These are phyloP conservation scores for Dioscorea dumetorum DNA, from an alignment of 106 monocot genomes.

Conservation along the genomic window DNA sequence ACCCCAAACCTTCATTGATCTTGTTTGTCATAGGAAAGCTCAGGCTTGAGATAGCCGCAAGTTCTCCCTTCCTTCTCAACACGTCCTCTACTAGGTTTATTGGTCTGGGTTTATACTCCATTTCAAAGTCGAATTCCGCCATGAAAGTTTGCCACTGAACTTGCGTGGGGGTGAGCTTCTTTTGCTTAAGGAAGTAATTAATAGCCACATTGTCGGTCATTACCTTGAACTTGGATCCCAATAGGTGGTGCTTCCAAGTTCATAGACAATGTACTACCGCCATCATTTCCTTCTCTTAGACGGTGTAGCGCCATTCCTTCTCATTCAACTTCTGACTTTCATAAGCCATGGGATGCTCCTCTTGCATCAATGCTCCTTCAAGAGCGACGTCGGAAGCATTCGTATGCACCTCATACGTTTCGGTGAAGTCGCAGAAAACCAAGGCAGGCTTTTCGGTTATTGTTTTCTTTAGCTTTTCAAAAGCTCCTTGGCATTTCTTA, in stretches of 20 bases:
- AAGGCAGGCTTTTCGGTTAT: background rate
- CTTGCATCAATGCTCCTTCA: background rate
- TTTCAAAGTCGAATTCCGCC: background rate
- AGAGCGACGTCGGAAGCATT: background rate
- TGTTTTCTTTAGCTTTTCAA: background rate
- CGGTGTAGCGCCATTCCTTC: background rate
- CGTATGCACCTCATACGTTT: background rate
- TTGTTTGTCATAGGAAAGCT: background rate
- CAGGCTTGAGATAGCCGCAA: background rate
- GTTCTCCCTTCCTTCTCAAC: background rate
- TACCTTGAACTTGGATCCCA: background rate
- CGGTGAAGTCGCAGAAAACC: background rate
- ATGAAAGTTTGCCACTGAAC: constrained; percentile 1
- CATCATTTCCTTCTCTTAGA: background rate
- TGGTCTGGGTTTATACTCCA: background rate
- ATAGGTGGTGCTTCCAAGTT: background rate
- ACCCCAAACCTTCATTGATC: background rate
- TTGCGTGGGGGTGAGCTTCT: background rate
- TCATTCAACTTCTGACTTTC: constrained; percentile 9
- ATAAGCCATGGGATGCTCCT: background rate
- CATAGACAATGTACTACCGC: constrained; percentile 2
- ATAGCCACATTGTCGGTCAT: background rate
- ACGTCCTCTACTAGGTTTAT: background rate
- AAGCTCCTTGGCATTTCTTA: background rate
- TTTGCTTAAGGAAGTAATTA: background rate